These are phyloP conservation scores for Phoma sp. DNA, from an alignment of 2,329 filamentous ascomycete genomes.

Conservation along the genomic window DNA sequence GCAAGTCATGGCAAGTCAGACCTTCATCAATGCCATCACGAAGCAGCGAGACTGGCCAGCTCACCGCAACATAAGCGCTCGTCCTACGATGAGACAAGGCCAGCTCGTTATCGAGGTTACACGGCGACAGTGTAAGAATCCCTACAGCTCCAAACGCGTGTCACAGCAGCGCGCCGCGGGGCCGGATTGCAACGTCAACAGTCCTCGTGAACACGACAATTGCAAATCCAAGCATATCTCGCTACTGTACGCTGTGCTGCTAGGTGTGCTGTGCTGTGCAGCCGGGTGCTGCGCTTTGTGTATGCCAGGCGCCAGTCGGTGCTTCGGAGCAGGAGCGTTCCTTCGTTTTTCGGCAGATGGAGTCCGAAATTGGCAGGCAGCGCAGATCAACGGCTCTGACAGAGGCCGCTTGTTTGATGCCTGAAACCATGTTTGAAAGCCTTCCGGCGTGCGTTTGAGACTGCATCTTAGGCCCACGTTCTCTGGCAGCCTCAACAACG, in stretches of 20 bases:
- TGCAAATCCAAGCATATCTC: conserved; percentile 7
- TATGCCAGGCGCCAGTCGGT: conserved; percentile 1
- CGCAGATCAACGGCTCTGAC: conserved; percentile 17
- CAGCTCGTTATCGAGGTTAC: conserved; percentile 12
- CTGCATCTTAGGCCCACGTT: conserved; percentile 6
- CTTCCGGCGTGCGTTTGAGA: conserved; percentile 23
- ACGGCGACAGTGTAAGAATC: conserved; percentile 20
- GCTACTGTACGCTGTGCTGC: conserved; percentile 6
- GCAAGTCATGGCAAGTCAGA: conserved; percentile 5
- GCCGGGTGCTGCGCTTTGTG: neutral
- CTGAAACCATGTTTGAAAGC: conserved; percentile 22
- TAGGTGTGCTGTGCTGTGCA: conserved; percentile 20
- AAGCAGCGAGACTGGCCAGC: conserved; percentile 3
- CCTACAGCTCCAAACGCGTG: conserved; percentile 14
- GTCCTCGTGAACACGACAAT: conserved; percentile 11
- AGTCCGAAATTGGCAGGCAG: conserved; percentile 20
- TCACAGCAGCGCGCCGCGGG: conserved; percentile 12
- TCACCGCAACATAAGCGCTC: conserved; percentile 19
- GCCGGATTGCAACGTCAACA: conserved; percentile 19
- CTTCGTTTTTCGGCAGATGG: conserved; percentile 4
- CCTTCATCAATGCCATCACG: neutral
- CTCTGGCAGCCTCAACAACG: conserved; percentile 15
- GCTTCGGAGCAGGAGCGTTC: conserved; percentile 1
- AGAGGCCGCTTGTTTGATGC: conserved; percentile 15
- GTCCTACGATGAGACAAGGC: conserved; percentile 6